Conservation (phyloP, 176 grass and related monocot genomes). For the Ampelocalamus luodianensis region DNA sequence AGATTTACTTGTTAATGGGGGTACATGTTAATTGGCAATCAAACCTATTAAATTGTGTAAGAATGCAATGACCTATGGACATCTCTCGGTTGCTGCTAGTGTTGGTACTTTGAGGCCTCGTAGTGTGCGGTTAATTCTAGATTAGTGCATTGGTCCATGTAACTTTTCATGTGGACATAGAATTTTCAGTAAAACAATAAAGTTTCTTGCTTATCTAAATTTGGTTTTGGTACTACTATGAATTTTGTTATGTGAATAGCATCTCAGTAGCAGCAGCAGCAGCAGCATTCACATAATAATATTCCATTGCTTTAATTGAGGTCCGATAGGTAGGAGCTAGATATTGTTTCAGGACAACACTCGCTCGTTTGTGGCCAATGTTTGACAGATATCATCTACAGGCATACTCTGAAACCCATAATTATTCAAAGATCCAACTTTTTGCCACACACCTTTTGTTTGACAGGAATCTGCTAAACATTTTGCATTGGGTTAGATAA, state of each 20-base stretch:
- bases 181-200: not conserved
- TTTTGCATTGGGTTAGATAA: not conserved
- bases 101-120: not conserved
- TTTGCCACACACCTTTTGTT: not conserved
- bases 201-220: not conserved
- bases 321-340: not conserved
- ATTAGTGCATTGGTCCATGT: not conserved
- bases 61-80: not conserved
- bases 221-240: not conserved
- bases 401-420: not conserved
- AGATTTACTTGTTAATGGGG: not conserved
- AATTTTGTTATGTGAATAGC: not conserved
- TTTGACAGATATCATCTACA: not conserved
- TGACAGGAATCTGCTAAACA: not conserved
- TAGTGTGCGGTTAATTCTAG: not conserved
- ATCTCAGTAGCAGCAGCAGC: constrained; percentile 3
- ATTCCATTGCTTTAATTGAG: not conserved
- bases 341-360: not conserved
- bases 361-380: not conserved
- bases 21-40: constrained; percentile 9
- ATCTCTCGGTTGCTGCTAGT: constrained; percentile 11
- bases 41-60: constrained; percentile 4
- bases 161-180: not conserved
- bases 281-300: not conserved
- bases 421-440: not conserved